Evolutionary conservation across 352 stramenopile species (phyloP).

Genomic region (Phytophthora melonis): DNA sequence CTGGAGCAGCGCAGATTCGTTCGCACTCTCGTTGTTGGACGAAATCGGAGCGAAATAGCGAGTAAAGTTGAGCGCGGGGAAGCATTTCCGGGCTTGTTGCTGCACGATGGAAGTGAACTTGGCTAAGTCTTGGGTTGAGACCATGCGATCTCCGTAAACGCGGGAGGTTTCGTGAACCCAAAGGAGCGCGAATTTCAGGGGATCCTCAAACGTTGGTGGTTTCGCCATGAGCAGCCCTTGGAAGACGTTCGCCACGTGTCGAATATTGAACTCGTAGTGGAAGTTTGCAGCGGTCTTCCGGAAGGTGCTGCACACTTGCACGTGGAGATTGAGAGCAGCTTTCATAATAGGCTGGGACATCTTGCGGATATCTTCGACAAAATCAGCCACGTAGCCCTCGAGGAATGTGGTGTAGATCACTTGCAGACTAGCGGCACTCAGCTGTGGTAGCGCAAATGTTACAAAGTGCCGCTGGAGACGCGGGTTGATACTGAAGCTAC

Average conservation of each 20-base stretch:
- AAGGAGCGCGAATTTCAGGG: slow-evolving; percentile 92
- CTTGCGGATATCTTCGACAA: slow-evolving; percentile 93
- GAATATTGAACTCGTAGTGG: slow-evolving; percentile 98
- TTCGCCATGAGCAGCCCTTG: slow-evolving; percentile 94
- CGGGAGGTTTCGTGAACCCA: slow-evolving; percentile 97
- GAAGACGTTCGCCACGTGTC: slow-evolving; percentile 95
- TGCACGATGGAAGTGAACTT: slow-evolving; percentile 92
- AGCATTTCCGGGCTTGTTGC: slow-evolving; percentile 94
- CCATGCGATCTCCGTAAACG: slow-evolving; percentile 96
- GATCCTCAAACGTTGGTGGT: slow-evolving; percentile 85
- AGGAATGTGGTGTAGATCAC: slow-evolving; percentile 97
- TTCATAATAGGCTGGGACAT: slow-evolving; percentile 88
- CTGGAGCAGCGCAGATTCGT: slow-evolving; percentile 42
- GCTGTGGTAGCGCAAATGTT: slow-evolving; percentile 93
- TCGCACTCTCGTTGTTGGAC: slow-evolving; percentile 20
- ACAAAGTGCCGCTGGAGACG: slow-evolving; percentile 96
- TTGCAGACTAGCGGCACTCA: slow-evolving; percentile 89
- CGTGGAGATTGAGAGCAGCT: slow-evolving; percentile 91
- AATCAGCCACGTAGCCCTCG: slow-evolving; percentile 93
- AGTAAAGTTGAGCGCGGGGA: slow-evolving; percentile 91
- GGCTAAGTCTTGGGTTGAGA: slow-evolving; percentile 75
- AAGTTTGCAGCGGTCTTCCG: slow-evolving; percentile 96
- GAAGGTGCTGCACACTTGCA: slow-evolving; percentile 81
- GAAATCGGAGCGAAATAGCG: slow-evolving; percentile 85
- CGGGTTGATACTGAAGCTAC: slow-evolving; percentile 94